Evolutionary conservation across 129 eudicot genomes (phyloP).

Genomic region (Flaveria brownii): DNA sequence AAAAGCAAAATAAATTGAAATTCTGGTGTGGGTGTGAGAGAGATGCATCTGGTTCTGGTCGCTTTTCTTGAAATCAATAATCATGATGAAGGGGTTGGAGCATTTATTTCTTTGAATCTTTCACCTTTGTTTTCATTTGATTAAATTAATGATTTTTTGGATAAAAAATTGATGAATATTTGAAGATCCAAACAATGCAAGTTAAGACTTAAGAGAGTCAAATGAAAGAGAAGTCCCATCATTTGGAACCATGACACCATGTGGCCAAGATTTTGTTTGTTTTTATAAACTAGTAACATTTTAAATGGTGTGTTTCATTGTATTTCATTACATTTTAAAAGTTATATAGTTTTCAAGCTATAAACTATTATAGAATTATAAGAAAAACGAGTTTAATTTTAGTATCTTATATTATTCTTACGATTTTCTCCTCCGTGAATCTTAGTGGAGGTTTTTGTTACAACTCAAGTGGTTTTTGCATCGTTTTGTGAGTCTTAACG

Average conservation of each 20-base stretch:
- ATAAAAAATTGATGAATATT: neutral
- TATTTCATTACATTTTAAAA: too few relatives aligned
- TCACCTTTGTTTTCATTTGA: constrained; percentile 13
- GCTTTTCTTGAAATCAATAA: constrained; percentile 25
- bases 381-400: too few relatives aligned
- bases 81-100: neutral
- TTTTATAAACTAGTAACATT: neutral
- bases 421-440: too few relatives aligned
- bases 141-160: neutral
- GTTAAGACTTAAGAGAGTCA: neutral
- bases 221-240: neutral
- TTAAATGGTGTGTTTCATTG: neutral
- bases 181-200: neutral
- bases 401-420: too few relatives aligned
- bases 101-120: constrained; percentile 20
- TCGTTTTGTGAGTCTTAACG: too few relatives aligned
- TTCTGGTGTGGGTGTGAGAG: constrained; percentile 18
- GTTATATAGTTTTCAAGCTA: too few relatives aligned
- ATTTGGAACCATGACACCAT: neutral
- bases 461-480: too few relatives aligned
- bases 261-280: neutral
- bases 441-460: too few relatives aligned
- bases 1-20: constrained; percentile 11
- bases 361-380: too few relatives aligned
- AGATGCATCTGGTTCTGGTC: constrained; percentile 33